Evolutionary conservation across 371 early-diverging fungal species (phyloP), one percentile per base, ranked within the genome.

Genomic region (Mucor lusitanicus): DNA sequence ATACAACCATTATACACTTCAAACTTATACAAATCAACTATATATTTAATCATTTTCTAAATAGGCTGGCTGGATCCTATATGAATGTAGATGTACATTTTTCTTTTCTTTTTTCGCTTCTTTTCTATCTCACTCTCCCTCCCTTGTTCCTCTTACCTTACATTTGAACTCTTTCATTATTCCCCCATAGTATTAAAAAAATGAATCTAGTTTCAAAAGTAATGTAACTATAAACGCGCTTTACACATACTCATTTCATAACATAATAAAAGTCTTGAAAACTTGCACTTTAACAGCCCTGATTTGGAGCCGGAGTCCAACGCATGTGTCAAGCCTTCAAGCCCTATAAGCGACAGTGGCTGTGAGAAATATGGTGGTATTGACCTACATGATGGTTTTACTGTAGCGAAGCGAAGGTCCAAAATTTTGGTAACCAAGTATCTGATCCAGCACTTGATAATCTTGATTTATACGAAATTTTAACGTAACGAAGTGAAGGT

Each of bases 11-110:
- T 33, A 44, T 19, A 30, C 27, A 25, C 33, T 35, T 15, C 40
- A 57, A 35, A 44, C 32, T 65, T 65, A 58, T 57, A 66, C 13
- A 66, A 27, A 39, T 50, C 62, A 48, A 53, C 35, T 63, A 27
- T 55, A 55, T 63, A 63, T 56, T 63, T 63, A 63, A 55, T 63
- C 64, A 62, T 60, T 67, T 55, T 61, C 54, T 60, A 54, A 37
- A 40, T 64, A 55, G 57, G 56, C 61, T 61, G 67, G 67, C 67
- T 55, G 61, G 57, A 55, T 62, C 59, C 59, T 54, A 48, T 67
- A 39, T 64, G 39, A 42, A 67, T 67, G 67, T 67, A 67, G 40
- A 64, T 48, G 48, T 48, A 48, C 39, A 55, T 64, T 56, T 53
- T 63, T 54, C 53, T 63, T 53, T 53, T 63, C n/a, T 55, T 33